Evolutionary conservation across 78 protist genomes (phyloP), one percentile per base, ranked within the genome.

Genomic region (Speleostelium caveatum): DNA sequence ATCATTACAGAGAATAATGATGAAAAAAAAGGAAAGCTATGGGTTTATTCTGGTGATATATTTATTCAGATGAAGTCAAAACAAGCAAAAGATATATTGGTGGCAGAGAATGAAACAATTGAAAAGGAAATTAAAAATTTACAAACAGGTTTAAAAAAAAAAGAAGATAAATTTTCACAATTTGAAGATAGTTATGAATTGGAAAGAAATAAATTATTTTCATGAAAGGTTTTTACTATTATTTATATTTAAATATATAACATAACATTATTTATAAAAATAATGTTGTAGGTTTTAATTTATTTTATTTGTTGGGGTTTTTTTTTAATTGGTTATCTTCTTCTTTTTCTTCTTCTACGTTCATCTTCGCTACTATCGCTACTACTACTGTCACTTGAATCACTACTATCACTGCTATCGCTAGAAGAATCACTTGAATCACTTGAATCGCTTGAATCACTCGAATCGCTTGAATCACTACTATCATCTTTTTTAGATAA

Each of bases 11-110:
- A 24, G n/a, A n/a, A 56, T 14, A 83, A 41, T 51, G 1, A 38
- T 7, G 26, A 28, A 32, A 49, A 45, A 1, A 49, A 76, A 26
- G 59, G 45, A 12, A 83, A 83, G 59, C 42, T 60, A 59, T 69
- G 90, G 76, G 41, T 83, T 19, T 83, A 83, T 59, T 63, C 90
- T 41, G 90, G 90, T 60, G 90, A 83, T 32, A 83, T 83, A 22
- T 83, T 83, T 38, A 69, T 83, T 26, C 65, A 55, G 53, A 67
- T 83, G 90, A 83, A 83, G 45, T 62, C 63, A 51, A n/a, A 33
- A 16, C n/a, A 39, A 4, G 63, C 77, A 42, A 83, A 69, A 8
- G 22, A 39, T 24, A 55, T 73, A 58, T 24, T 83, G 19, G 10
- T 56, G 2, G 22, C 36, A 58, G 90, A 83, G n/a, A 83, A 83